phyloP scores from a whole-genome alignment of 2,329 filamentous ascomycete species.

The Colletotrichum sp. region DNA sequence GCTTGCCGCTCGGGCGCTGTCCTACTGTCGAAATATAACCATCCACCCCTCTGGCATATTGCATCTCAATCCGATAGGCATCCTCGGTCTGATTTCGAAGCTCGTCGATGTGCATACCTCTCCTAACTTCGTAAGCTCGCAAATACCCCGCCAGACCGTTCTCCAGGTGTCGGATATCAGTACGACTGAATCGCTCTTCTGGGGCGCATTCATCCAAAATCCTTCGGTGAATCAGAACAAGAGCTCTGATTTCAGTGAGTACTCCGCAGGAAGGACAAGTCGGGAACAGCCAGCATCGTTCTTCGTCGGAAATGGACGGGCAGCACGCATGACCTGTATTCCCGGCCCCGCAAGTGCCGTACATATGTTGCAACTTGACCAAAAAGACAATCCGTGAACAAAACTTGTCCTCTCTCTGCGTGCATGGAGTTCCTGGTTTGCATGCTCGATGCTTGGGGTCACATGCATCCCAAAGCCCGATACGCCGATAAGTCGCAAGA shows the following conservation, averaged over 20 bases:
- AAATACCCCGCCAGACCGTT: background rate
- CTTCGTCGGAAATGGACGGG: background rate
- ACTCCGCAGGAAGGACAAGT: background rate
- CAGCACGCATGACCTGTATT: background rate
- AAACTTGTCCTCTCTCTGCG: background rate
- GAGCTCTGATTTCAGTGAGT: background rate
- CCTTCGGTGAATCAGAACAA: background rate
- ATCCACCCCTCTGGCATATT: background rate
- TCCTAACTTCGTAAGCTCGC: background rate
- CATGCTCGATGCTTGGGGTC: conserved; percentile 1
- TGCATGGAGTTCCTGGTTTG: background rate
- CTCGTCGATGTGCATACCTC: background rate
- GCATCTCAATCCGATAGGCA: background rate
- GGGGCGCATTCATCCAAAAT: background rate
- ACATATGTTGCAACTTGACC: background rate
- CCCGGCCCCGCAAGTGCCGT: background rate
- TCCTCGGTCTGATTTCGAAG: background rate
- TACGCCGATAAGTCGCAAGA: background rate
- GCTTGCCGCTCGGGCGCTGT: background rate
- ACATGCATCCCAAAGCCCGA: background rate
- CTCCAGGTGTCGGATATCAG: background rate
- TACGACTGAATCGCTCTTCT: background rate
- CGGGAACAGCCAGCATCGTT: background rate
- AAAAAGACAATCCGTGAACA: background rate
- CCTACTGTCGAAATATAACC: background rate